Percentiles rank a stretch among this genome's conserved stretches.
Conservation (phyloP, 2,329 filamentous ascomycete genomes). For the Trichoderma cornu-damae region DNA sequence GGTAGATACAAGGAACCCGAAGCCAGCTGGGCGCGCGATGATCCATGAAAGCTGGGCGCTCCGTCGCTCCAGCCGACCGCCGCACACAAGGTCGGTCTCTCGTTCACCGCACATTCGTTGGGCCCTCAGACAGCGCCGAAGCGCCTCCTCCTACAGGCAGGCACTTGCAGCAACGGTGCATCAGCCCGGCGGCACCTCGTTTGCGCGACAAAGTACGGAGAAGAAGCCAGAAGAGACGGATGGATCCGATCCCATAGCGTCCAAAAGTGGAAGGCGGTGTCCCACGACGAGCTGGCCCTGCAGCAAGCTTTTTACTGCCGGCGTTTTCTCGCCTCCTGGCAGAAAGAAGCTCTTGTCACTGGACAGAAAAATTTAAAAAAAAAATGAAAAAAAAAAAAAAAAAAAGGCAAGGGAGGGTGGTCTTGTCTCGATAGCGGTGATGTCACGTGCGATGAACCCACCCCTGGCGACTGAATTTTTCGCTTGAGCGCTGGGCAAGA, state of each 20-base stretch:
- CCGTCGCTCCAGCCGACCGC: neutral
- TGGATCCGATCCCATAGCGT: neutral
- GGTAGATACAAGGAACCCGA: too few relatives aligned
- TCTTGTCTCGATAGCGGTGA: constrained; percentile 25
- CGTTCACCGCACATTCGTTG: constrained; percentile 15
- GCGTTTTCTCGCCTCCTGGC: neutral
- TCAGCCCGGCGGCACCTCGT: neutral
- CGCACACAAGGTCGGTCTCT: neutral
- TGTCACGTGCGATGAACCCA: constrained; percentile 35
- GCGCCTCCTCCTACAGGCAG: neutral
- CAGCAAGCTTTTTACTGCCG: constrained; percentile 3
- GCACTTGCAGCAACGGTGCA: neutral
- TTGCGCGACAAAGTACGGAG: constrained; percentile 13
- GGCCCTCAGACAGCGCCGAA: neutral
- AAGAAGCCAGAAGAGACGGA: constrained; percentile 4
- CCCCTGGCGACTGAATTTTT: constrained; percentile 41
- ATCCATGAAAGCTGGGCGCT: neutral
- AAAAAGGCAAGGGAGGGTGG: neutral
- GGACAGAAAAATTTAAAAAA: too few relatives aligned
- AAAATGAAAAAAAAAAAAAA: neutral
- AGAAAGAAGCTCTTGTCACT: neutral
- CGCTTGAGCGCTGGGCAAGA: constrained; percentile 28
- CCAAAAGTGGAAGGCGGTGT: constrained; percentile 8
- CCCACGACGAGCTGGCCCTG: neutral
- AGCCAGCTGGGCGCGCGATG: too few relatives aligned